Percentiles rank a stretch among this genome's conserved stretches.
phyloP scores from a whole-genome alignment of 176 grass and related monocot species.

The Typha latifolia region DNA sequence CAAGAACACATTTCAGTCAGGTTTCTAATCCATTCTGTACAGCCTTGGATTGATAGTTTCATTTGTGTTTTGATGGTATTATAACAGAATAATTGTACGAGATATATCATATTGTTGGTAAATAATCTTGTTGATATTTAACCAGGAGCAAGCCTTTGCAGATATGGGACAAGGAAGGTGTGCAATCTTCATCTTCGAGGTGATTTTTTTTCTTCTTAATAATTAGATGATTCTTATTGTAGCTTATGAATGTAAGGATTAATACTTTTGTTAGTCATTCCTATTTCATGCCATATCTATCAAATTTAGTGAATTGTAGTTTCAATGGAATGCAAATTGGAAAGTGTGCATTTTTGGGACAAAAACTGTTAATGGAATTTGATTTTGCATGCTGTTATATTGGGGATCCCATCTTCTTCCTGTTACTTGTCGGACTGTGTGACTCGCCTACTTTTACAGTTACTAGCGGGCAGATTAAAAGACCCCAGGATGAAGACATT shows the following conservation, averaged over 20 bases:
- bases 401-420: too few relatives aligned
- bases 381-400: too few relatives aligned
- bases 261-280: too few relatives aligned
- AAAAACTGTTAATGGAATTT: too few relatives aligned
- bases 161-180: constrained; percentile 99
- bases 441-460: constrained; percentile 33
- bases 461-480: constrained; percentile 65
- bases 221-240: not conserved
- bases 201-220: not conserved
- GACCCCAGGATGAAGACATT: constrained; percentile 89
- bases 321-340: too few relatives aligned
- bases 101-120: not conserved
- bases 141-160: constrained; percentile 94
- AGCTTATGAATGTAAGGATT: too few relatives aligned
- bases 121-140: constrained; percentile 2
- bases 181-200: constrained; percentile 3
- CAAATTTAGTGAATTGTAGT: too few relatives aligned
- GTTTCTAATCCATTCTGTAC: constrained; percentile 90
- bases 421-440: not conserved
- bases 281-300: too few relatives aligned
- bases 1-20: constrained; percentile 90
- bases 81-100: not conserved
- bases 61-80: not conserved
- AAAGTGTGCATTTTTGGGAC: too few relatives aligned
- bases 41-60: constrained; percentile 47